Evolutionary conservation across 345 rosid species (phyloP), one percentile per base, ranked within the genome.

Genomic region (Gossypium rotundifolium): DNA sequence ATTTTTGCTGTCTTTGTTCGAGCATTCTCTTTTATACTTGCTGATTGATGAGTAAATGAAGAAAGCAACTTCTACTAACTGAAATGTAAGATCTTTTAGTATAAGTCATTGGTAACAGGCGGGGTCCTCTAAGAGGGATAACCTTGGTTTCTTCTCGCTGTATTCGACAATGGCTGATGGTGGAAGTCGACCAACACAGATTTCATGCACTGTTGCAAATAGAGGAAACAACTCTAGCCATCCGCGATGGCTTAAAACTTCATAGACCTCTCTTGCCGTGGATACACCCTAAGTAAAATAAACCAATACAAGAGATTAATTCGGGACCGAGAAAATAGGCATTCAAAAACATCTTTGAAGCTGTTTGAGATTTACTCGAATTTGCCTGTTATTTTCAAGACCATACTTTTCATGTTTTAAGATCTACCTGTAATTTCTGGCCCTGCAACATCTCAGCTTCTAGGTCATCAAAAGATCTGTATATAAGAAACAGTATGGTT

Each of bases 401-500:
- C 16, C 23, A 10, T 49, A 25, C 4, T 25, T 9, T 68, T 11
- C 33, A 25, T 23, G 59, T 65, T 52, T 18, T 3, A 14, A 22
- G 38, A 33, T 59, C 53, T 87, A 95, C 99, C 97, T 93, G 98
- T 73, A 95, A 84, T 78, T 93, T 95, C 75, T 95, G 99, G 62
- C 99, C 99, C 76, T 88, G 89, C 80, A 95, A 75, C 92, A 95
- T 90, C 85, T 91, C 96, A 65, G 92, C 96, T 80, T 95, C 99
- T 64, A 95, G 98, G 76, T 93, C 99, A 76, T 95, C 98, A 23
- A 95, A 95, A 20, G 96, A 88, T 84, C 99, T 93, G 87, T 20
- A 76, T 13, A 64, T 42, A 64, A 79, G 25, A 59, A 53, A 72
- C 22, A 53, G 63, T 9, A 65, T 45, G 76, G 59, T 59, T 60